phyloP scores from a whole-genome alignment of 257 asterid genomes.

The Fraxinus cuspidata region DNA sequence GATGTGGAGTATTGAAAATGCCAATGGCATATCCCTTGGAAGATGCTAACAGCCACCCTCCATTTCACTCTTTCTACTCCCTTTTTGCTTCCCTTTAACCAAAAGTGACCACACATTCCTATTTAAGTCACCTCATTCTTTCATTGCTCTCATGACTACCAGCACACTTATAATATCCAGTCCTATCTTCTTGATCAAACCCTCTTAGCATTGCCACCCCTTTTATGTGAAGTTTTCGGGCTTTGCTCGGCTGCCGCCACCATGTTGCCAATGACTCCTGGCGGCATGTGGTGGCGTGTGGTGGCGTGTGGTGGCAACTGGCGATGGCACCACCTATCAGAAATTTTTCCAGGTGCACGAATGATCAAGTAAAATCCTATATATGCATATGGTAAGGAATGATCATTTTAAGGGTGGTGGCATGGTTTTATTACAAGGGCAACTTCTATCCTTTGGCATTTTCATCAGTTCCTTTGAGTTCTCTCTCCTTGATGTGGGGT shows the following conservation, averaged over 20 bases:
- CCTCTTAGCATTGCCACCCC: constrained; percentile 41
- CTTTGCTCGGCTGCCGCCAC: constrained; percentile 19
- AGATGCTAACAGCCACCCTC: constrained; percentile 48
- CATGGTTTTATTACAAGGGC: constrained; percentile 52
- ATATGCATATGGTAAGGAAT: constrained; percentile 9
- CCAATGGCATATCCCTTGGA: constrained; percentile 52
- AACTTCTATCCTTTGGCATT: constrained; percentile 94
- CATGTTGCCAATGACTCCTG: constrained; percentile 1
- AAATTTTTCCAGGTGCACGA: constrained; percentile 30
- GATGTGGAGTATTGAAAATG: constrained; percentile 35
- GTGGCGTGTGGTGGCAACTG: constrained; percentile 14
- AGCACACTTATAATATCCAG: constrained; percentile 34
- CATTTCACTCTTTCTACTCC: constrained; percentile 21
- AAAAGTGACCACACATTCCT: constrained; percentile 39
- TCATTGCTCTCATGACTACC: constrained; percentile 34
- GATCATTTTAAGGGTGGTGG: constrained; percentile 35
- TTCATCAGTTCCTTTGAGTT: constrained; percentile 21
- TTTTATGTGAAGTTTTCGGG: constrained; percentile 2
- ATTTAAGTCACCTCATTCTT: constrained; percentile 48
- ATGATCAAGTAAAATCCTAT: constrained; percentile 10
- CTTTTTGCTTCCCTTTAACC: constrained; percentile 38
- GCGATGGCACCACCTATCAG: constrained; percentile 4
- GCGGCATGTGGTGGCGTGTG: constrained; percentile 25
- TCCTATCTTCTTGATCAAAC: constrained; percentile 34
- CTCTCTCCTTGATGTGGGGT: constrained; percentile 16